Evolutionary conservation across 768 basidiomycete species (phyloP).

Genomic region (Calvatia gigantea): DNA sequence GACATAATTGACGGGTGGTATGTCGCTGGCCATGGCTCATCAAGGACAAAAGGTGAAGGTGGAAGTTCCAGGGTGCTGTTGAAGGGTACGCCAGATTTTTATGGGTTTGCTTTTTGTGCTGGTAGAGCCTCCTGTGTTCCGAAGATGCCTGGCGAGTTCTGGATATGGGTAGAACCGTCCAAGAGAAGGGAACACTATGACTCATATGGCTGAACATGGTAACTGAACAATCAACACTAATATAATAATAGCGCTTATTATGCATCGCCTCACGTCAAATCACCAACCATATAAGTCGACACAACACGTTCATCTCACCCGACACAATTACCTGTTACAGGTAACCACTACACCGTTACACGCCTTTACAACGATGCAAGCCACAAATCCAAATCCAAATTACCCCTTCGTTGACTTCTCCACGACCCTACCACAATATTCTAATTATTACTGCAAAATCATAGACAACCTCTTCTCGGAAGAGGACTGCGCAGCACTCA

Average conservation of each 20-base stretch:
- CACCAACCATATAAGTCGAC: too few species aligned
- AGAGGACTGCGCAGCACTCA: slow-evolving; percentile 37
- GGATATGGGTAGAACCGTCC: neutral
- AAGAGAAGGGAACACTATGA: neutral
- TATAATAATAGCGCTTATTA: neutral
- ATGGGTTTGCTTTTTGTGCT: neutral
- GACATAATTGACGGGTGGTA: slow-evolving; percentile 31
- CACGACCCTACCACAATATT: slow-evolving; percentile 29
- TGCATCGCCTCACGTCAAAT: neutral
- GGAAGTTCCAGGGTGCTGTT: too few species aligned
- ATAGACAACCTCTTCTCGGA: slow-evolving; percentile 38
- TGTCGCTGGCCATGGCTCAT: neutral
- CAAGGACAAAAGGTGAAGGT: neutral
- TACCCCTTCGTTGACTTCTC: slow-evolving; percentile 34
- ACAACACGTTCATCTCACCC: too few species aligned
- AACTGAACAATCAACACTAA: neutral
- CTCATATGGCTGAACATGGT: neutral
- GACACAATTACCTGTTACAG: too few species aligned
- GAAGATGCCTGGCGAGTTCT: neutral
- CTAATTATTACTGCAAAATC: slow-evolving; percentile 36
- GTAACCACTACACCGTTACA: neutral
- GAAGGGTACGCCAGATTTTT: neutral
- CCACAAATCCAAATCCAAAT: neutral
- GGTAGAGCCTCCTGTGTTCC: neutral
- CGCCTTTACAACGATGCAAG: neutral